These are phyloP conservation scores for Cadophora luteo-olivacea DNA, from an alignment of 2,329 filamentous ascomycete species.

Conservation along the genomic window DNA sequence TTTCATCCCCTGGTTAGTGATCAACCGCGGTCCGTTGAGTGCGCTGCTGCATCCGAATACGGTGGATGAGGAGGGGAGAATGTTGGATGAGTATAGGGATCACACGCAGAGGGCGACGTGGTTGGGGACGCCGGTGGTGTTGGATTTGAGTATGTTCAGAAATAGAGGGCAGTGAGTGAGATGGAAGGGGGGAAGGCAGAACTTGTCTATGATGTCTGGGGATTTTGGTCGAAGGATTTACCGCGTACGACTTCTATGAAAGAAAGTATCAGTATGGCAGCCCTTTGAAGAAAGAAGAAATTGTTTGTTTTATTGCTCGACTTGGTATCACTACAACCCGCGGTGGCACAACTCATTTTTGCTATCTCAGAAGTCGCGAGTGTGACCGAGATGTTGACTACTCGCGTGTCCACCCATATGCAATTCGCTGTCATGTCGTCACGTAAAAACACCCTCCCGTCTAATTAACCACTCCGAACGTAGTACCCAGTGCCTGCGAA, in stretches of 20 bases:
- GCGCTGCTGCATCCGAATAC: conserved; percentile 86
- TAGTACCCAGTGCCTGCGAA: conserved; percentile 11
- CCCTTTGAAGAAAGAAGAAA: conserved; percentile 4
- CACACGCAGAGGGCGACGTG: conserved; percentile 71
- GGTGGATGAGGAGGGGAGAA: conserved; percentile 55
- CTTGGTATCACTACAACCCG: conserved; percentile 13
- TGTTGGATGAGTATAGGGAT: conserved; percentile 42
- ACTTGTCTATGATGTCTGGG: background rate
- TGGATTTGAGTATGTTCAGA: conserved; percentile 60
- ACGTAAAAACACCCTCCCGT: conserved; percentile 12
- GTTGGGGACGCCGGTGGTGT: conserved; percentile 71
- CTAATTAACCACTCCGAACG: conserved; percentile 12
- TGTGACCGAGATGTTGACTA: background rate
- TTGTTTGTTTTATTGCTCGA: conserved; percentile 15
- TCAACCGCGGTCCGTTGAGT: conserved; percentile 81
- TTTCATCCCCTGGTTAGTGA: conserved; percentile 83
- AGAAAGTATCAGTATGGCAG: no score
- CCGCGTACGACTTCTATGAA: no score
- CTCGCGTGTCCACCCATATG: conserved; percentile 19
- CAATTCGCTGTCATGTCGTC: conserved; percentile 18
- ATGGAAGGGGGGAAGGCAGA: background rate
- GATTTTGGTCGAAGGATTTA: background rate
- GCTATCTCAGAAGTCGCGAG: conserved; percentile 6
- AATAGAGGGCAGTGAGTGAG: conserved; percentile 13
- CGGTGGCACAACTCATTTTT: conserved; percentile 1